These are phyloP conservation scores for Grosmannia serpens DNA, from an alignment of 2,329 filamentous ascomycete genomes.

Conservation along the genomic window DNA sequence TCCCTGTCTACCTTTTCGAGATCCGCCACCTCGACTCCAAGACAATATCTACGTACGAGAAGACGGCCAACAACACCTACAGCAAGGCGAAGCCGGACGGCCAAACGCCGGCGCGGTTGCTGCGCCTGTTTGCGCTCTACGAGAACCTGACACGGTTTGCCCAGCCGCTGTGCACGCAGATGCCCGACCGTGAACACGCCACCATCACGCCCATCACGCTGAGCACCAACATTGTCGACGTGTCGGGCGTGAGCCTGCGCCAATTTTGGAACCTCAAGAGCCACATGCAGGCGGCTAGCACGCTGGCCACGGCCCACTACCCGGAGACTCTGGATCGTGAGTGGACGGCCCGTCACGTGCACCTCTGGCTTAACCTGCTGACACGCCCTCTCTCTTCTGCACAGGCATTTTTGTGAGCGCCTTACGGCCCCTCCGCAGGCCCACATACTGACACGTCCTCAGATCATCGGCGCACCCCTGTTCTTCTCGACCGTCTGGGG, in stretches of 20 bases:
- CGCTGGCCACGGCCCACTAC: constrained; percentile 84
- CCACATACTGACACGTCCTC: neutral
- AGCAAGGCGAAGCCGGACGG: constrained; percentile 53
- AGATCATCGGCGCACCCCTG: constrained; percentile 77
- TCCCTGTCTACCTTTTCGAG: constrained; percentile 85
- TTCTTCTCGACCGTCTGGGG: constrained; percentile 93
- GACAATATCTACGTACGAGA: constrained; percentile 69
- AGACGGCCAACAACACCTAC: constrained; percentile 44
- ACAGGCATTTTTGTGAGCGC: constrained; percentile 7
- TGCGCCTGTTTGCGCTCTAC: constrained; percentile 85
- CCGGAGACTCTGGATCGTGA: constrained; percentile 85
- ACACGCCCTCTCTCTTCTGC: neutral
- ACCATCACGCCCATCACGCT: constrained; percentile 74
- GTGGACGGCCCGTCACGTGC: constrained; percentile 20
- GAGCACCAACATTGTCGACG: constrained; percentile 91
- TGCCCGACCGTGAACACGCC: constrained; percentile 58
- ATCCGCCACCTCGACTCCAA: constrained; percentile 75
- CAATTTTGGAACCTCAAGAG: constrained; percentile 92
- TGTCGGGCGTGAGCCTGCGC: constrained; percentile 74
- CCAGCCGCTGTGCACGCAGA: constrained; percentile 70
- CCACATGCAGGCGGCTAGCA: constrained; percentile 88
- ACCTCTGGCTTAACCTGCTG: neutral
- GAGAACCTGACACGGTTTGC: constrained; percentile 84
- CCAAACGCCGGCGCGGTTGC: constrained; percentile 60
- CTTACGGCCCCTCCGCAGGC: neutral